Percentiles rank a stretch among this genome's conserved stretches.
Conservation (phyloP, 768 basidiomycete species). For the Mycena capillaripes region DNA sequence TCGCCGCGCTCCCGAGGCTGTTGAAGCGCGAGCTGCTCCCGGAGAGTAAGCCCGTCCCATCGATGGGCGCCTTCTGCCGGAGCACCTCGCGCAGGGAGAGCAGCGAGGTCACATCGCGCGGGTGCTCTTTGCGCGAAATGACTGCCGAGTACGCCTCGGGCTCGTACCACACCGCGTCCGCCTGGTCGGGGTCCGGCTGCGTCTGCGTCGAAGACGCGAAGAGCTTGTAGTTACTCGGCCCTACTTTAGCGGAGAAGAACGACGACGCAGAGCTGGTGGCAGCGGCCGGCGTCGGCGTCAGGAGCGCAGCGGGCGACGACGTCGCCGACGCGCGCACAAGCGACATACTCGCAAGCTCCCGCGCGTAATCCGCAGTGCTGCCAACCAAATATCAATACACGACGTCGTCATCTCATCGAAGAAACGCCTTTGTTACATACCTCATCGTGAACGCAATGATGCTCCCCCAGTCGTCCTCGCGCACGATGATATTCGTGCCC, state of each 20-base stretch:
- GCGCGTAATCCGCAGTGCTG: constrained; percentile 74
- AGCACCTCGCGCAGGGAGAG: constrained; percentile 74
- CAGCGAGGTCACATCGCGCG: constrained; percentile 69
- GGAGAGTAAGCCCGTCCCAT: constrained; percentile 36
- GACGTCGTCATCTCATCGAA: no score
- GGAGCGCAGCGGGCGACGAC: constrained; percentile 38
- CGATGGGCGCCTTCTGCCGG: constrained; percentile 63
- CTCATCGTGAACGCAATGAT: constrained; percentile 84
- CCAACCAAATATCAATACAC: constrained; percentile 23
- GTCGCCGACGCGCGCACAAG: constrained; percentile 42
- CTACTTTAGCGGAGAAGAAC: constrained; percentile 53
- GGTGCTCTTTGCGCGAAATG: constrained; percentile 74
- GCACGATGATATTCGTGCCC: constrained; percentile 74
- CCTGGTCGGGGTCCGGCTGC: constrained; percentile 72
- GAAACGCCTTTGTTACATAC: no score
- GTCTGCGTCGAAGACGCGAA: constrained; percentile 56
- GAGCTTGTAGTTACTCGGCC: constrained; percentile 63
- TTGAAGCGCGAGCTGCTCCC: constrained; percentile 28
- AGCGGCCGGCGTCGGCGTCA: constrained; percentile 40
- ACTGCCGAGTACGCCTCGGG: constrained; percentile 72
- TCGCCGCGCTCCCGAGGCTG: constrained; percentile 39
- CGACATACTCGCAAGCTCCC: constrained; percentile 59
- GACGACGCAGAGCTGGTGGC: constrained; percentile 55
- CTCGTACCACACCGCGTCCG: constrained; percentile 70
- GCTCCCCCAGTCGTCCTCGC: constrained; percentile 83